Evolutionary conservation across 495 filamentous ascomycete species (phyloP).

Genomic region (Penicillium chermesinum): DNA sequence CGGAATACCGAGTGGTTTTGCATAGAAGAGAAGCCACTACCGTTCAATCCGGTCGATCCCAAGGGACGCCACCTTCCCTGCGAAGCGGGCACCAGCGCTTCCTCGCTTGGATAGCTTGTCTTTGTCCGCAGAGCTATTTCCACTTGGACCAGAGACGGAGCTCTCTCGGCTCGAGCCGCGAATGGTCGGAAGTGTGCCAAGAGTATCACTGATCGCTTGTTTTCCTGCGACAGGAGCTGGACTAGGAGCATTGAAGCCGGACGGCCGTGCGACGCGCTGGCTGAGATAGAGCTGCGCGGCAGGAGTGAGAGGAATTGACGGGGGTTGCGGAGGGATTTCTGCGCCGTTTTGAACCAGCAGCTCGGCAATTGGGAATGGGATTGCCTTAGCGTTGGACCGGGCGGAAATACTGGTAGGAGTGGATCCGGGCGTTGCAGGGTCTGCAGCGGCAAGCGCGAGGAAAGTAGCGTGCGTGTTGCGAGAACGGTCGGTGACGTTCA

Average conservation of each 20-base stretch:
- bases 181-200: constrained; percentile 45
- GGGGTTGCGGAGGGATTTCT: constrained; percentile 67
- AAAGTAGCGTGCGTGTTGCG: constrained; percentile 83
- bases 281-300: constrained; percentile 80
- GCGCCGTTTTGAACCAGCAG: constrained; percentile 91
- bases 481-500: constrained; percentile 81
- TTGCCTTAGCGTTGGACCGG: constrained; percentile 33
- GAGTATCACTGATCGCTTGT: constrained; percentile 29
- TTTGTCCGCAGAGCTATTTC: constrained; percentile 37
- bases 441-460: constrained; percentile 89
- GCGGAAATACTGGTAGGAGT: constrained; percentile 36
- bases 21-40: neutral
- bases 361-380: constrained; percentile 82
- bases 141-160: constrained; percentile 17
- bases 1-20: constrained; percentile 9
- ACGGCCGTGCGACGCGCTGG: constrained; percentile 57
- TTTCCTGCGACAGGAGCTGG: constrained; percentile 18
- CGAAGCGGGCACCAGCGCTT: constrained; percentile 46
- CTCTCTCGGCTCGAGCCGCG: constrained; percentile 27
- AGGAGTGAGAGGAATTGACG: constrained; percentile 69
- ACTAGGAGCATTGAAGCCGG: constrained; percentile 22
- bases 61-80: constrained; percentile 44
- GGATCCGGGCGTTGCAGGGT: constrained; percentile 68
- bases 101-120: constrained; percentile 50
- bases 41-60: constrained; percentile 32